Percentiles rank a stretch among this genome's conserved stretches.
Conservation (phyloP, 1,139 yeast genomes). For the Zygotorulaspora mrakii region DNA sequence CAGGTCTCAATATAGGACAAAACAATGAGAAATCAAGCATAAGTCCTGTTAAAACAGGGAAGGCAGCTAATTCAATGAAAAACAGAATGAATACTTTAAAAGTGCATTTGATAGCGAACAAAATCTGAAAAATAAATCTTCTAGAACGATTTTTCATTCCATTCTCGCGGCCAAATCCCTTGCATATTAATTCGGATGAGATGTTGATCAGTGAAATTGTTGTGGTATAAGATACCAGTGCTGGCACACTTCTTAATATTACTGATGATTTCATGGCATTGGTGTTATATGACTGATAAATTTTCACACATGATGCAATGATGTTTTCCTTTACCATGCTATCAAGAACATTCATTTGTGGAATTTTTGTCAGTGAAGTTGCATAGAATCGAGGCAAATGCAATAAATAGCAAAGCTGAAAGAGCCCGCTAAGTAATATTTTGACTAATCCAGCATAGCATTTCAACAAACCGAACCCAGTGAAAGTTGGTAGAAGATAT, state of each 20-base stretch:
- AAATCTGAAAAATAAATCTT: slow-evolving; percentile 47
- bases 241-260: slow-evolving; percentile 38
- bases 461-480: slow-evolving; percentile 41
- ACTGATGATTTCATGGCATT: slow-evolving; percentile 25
- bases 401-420: slow-evolving; percentile 13
- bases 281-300: slow-evolving; percentile 21
- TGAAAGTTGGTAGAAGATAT: slow-evolving; percentile 53
- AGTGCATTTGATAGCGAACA: slow-evolving; percentile 58
- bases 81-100: slow-evolving; percentile 72
- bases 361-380: slow-evolving; percentile 8
- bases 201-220: slow-evolving; percentile 46
- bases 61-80: slow-evolving; percentile 71
- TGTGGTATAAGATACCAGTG: slow-evolving; percentile 47
- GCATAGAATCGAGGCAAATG: slow-evolving; percentile 12
- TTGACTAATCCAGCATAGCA: slow-evolving; percentile 17
- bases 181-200: slow-evolving; percentile 45
- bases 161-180: slow-evolving; percentile 46
- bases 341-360: slow-evolving; percentile 8
- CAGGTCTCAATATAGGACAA: slow-evolving; percentile 48
- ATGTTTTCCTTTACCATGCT: slow-evolving; percentile 13
- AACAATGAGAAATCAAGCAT: slow-evolving; percentile 62
- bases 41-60: slow-evolving; percentile 85
- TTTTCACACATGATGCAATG: slow-evolving; percentile 8
- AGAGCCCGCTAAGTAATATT: slow-evolving; percentile 18
- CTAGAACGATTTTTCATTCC: slow-evolving; percentile 36